These are phyloP conservation scores for Lotmaria passim DNA, from an alignment of 208 protist species.

Conservation along the genomic window DNA sequence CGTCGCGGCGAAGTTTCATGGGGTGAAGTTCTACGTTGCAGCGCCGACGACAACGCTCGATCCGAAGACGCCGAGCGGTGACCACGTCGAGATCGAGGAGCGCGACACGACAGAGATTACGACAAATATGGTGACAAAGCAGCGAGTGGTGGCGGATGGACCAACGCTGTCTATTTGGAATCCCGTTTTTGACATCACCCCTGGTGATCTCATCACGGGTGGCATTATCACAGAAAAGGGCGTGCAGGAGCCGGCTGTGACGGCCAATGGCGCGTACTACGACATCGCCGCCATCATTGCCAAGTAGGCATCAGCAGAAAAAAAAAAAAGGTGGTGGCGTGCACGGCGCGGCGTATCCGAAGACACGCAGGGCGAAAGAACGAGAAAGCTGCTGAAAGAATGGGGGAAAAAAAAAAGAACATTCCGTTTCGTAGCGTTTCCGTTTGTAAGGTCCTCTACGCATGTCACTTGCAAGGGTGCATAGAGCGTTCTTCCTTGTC, in stretches of 20 bases:
- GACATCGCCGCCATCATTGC: conserved; percentile 50
- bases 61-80: conserved; percentile 75
- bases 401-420: too few species aligned
- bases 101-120: conserved; percentile 92
- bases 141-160: conserved; percentile 85
- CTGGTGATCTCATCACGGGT: conserved; percentile 92
- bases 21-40: conserved; percentile 93
- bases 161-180: conserved; percentile 94
- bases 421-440: too few species aligned
- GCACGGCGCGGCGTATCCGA: background rate
- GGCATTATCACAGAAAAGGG: conserved; percentile 95
- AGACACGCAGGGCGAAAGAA: background rate
- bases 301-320: too few species aligned
- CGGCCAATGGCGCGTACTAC: conserved; percentile 44
- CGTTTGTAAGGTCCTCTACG: too few species aligned
- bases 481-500: too few species aligned
- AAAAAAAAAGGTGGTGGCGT: too few species aligned
- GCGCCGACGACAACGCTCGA: conserved; percentile 93
- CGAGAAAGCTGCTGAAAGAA: too few species aligned
- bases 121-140: conserved; percentile 74
- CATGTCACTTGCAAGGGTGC: too few species aligned
- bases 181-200: conserved; percentile 97
- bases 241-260: conserved; percentile 59
- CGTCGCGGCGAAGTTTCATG: conserved; percentile 89
- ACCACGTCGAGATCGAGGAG: conserved; percentile 93